phyloP scores from a whole-genome alignment of 495 filamentous ascomycete species.

The Neurospora tetraspora region DNA sequence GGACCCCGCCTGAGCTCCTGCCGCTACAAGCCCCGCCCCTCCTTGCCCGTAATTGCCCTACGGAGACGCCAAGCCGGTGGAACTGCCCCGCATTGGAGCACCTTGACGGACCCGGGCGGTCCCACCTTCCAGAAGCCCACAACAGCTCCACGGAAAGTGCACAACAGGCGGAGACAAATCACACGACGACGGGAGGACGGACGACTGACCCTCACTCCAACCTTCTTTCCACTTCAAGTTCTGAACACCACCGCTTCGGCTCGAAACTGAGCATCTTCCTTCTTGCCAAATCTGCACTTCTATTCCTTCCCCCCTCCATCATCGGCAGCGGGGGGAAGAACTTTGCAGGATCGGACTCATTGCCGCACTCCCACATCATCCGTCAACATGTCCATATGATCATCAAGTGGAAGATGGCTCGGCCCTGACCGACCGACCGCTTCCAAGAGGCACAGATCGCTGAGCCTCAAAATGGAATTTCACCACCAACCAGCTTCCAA shows the following conservation, averaged over 20 bases:
- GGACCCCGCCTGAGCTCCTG: neutral
- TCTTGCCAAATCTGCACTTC: neutral
- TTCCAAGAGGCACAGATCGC: neutral
- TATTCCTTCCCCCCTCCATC: neutral
- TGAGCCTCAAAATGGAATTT: neutral
- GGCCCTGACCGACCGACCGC: neutral
- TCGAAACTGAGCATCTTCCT: neutral
- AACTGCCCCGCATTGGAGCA: neutral
- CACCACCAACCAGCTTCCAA: neutral
- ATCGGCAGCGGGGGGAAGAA: neutral
- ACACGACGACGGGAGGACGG: neutral
- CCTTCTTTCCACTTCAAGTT: neutral
- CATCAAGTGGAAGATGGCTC: neutral
- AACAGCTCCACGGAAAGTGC: neutral
- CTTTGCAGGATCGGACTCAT: neutral
- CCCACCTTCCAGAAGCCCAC: neutral
- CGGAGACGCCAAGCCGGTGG: neutral
- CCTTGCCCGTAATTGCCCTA: neutral
- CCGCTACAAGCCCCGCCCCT: neutral
- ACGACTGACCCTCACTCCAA: neutral
- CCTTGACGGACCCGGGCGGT: neutral
- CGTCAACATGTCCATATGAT: neutral
- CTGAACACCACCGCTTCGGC: neutral
- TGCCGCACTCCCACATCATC: neutral
- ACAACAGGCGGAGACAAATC: neutral